Conservation (phyloP, 2,329 filamentous ascomycete genomes). For the Aureobasidium sp. region DNA sequence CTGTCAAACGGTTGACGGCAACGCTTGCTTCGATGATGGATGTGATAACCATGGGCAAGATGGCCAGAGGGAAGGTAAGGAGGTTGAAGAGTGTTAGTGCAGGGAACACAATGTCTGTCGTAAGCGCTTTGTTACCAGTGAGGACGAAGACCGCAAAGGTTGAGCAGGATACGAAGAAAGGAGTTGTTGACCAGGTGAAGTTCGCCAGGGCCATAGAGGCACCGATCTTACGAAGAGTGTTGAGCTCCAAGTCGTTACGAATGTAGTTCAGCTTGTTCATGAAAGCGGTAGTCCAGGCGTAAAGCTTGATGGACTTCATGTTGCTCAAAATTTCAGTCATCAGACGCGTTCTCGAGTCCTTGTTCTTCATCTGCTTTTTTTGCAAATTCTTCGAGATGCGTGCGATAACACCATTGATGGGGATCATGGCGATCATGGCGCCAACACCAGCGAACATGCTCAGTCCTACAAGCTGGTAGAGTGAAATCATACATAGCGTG, state of each 20-base stretch:
- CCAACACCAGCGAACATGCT: constrained; percentile 94
- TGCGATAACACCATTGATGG: constrained; percentile 85
- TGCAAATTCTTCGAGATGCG: constrained; percentile 89
- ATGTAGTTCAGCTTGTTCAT: constrained; percentile 97
- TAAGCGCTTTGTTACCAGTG: constrained; percentile 69
- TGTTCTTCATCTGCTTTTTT: constrained; percentile 98
- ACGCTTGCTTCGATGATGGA: constrained; percentile 94
- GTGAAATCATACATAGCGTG: constrained; percentile 83
- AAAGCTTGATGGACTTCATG: constrained; percentile 98
- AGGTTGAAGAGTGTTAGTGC: constrained; percentile 90
- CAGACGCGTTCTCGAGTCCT: constrained; percentile 81
- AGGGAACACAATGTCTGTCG: constrained; percentile 92
- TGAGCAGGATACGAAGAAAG: constrained; percentile 93
- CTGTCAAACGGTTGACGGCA: constrained; percentile 74
- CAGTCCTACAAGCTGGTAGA: constrained; percentile 89
- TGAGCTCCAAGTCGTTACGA: constrained; percentile 89
- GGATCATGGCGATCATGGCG: constrained; percentile 96
- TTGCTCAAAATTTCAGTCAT: constrained; percentile 99
- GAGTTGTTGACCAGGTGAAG: constrained; percentile 96
- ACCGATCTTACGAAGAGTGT: constrained; percentile 92
- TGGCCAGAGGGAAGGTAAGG: constrained; percentile 84
- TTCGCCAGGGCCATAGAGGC: constrained; percentile 90
- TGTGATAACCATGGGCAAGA: constrained; percentile 96
- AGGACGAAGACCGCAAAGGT: constrained; percentile 93
- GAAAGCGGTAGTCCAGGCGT: constrained; percentile 94